These are phyloP conservation scores for Liquidambar formosana DNA, from an alignment of 164 flowering plant species.

Conservation along the genomic window DNA sequence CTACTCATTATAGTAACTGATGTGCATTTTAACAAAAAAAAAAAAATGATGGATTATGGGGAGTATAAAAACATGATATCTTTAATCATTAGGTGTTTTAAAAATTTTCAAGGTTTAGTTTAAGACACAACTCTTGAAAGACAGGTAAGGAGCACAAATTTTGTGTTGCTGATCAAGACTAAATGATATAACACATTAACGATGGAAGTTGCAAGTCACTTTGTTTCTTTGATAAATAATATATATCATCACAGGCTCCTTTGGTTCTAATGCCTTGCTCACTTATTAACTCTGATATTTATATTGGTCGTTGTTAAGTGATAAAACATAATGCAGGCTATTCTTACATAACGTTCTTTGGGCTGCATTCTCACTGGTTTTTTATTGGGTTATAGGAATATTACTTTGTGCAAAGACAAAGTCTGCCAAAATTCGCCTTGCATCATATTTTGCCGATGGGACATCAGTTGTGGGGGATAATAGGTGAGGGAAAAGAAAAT, in stretches of 20 bases:
- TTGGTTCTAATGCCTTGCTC: background rate
- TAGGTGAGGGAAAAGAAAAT: constrained; percentile 36
- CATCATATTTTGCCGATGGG: constrained; percentile 92
- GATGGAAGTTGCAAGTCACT: background rate
- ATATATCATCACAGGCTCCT: background rate
- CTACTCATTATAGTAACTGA: too few relatives aligned
- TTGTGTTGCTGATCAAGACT: too few relatives aligned
- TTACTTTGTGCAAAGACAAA: constrained; percentile 95
- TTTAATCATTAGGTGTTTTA: background rate
- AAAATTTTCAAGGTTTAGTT: background rate
- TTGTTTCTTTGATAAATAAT: background rate
- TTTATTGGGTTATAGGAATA: constrained; percentile 50
- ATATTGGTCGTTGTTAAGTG: background rate
- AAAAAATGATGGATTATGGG: background rate
- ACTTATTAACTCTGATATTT: background rate
- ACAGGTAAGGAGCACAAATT: too few relatives aligned
- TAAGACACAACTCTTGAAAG: too few relatives aligned
- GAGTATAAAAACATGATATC: background rate
- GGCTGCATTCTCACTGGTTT: background rate
- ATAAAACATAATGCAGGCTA: background rate
- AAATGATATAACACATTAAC: too few relatives aligned
- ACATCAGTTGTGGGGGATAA: constrained; percentile 49
- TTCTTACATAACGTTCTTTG: background rate
- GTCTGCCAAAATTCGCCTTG: constrained; percentile 69
- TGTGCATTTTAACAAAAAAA: too few relatives aligned